A percentile compares a stretch with the other conserved stretches of the same genome.
Evolutionary conservation across 1,284 basidiomycete genomes (phyloP).

Genomic region (Retiboletus fuscus): DNA sequence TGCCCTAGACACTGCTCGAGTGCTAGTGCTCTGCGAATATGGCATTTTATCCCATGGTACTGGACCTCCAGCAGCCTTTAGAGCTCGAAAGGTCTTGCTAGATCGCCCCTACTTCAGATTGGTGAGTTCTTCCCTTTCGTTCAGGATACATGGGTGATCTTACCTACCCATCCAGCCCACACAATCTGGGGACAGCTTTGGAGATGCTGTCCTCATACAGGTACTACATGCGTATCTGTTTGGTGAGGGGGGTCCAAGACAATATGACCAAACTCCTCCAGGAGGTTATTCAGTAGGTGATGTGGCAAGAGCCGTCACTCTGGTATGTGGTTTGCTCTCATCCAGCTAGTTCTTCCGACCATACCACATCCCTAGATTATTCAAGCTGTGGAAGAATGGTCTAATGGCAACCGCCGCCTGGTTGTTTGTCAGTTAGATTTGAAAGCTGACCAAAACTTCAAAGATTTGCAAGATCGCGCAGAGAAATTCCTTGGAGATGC

Average conservation of each 20-base stretch:
- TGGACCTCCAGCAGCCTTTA: background rate
- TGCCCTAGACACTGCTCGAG: background rate
- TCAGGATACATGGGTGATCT: too few species aligned
- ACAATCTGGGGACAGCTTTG: background rate
- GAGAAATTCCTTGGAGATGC: background rate
- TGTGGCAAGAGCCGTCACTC: background rate
- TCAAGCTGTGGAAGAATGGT: background rate
- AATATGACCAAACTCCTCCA: slow-evolving; percentile 8
- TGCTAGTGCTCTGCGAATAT: background rate
- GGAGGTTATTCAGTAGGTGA: slow-evolving; percentile 7
- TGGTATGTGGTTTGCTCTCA: background rate
- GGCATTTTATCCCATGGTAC: background rate
- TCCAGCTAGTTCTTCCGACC: too few species aligned
- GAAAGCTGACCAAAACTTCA: background rate
- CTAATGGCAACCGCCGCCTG: background rate
- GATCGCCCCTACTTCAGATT: background rate
- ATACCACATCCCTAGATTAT: background rate
- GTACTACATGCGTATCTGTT: background rate
- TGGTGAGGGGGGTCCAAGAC: background rate
- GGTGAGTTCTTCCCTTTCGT: background rate
- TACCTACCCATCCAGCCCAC: background rate
- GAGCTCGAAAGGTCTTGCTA: background rate
- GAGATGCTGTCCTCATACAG: background rate
- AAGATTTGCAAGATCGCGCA: background rate
- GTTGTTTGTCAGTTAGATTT: background rate